Base-by-base conservation (phyloP, 2,329 filamentous ascomycete genomes). In the Cadophora gregata region DNA sequence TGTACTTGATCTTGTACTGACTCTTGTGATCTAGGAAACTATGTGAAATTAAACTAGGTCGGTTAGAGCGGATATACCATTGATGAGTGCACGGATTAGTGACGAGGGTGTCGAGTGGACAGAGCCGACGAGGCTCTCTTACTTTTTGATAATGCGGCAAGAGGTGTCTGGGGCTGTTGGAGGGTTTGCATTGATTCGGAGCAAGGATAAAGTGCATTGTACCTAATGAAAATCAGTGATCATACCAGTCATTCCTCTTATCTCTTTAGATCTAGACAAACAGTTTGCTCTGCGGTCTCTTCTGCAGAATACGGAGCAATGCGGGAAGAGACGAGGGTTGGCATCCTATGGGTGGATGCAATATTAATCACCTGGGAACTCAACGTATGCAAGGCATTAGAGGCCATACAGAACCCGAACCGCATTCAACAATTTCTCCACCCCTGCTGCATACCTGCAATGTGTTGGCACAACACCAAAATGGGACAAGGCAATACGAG, bases 31-130 rank as follows among this genome's bases (percentile, higher is more conserved):
- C 31, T 56, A 85, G 84, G 83, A 66, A 85, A 85, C 70, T 85
- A 85, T 74, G 83, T 85, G 38, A 79, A 81, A 72, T 59, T 83
- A 45, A 78, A 78, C 56, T 76, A 63, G 70, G 33, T n/a, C 62
- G 27, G 27, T 65, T 62, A 62, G 29, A 62, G 60, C 60, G 48
- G 48, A 55, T 50, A 36, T 53, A 62, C 24, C 48, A 62, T 50
- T n/a, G 19, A 42, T 4, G 31, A 55, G n/a, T 21, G 16, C 59
- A 16, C 27, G 29, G 45, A 16, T 42, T 42, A 53, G 29, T 36
- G 27, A 7, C 42, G 33, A 29, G 7, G 38, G 60, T 42, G 29
- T 56, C n/a, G 14, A 10, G 14, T 45, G 56, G 9, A 55, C 38
- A 29, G 48, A 29, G n/a, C 16, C 31, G 14, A 27, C 36, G 60